Percentiles rank a stretch among this genome's conserved stretches.
Evolutionary conservation across 192 early-diverging fungal species (phyloP).

Genomic region (Podila minutissima): DNA sequence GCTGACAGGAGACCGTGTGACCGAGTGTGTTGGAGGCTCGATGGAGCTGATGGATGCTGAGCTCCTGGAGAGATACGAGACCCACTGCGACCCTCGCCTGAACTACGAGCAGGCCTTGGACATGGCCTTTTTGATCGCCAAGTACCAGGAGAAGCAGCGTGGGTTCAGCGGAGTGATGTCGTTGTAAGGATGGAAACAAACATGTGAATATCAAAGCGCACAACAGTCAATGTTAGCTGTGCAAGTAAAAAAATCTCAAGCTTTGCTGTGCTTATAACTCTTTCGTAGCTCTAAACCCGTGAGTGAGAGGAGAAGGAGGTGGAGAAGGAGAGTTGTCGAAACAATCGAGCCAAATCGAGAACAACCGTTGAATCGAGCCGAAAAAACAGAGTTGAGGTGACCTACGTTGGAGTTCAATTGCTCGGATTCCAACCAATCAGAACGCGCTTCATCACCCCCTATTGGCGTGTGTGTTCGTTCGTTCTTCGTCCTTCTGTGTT

Average conservation of each 20-base stretch:
- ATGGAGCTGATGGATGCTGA: conserved; percentile 87
- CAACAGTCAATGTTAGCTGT: not conserved
- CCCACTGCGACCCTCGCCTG: conserved; percentile 92
- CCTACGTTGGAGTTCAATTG: too few species aligned
- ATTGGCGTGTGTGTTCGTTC: not conserved
- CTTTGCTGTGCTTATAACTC: too few species aligned
- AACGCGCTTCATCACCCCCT: conserved; percentile 43
- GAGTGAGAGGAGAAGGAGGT: too few species aligned
- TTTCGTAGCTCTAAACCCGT: too few species aligned
- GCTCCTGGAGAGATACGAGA: conserved; percentile 91
- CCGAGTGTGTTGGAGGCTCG: conserved; percentile 94
- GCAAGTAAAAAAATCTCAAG: too few species aligned
- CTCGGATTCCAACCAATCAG: conserved; percentile 25
- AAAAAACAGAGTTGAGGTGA: too few species aligned
- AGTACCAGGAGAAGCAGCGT: conserved; percentile 76
- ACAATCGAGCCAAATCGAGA: too few species aligned
- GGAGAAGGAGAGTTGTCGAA: too few species aligned
- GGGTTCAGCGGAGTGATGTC: conserved; percentile 27
- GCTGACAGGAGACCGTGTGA: conserved; percentile 93
- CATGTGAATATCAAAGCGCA: not conserved
- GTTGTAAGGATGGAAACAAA: not conserved
- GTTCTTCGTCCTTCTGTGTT: not conserved
- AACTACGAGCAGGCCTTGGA: conserved; percentile 98
- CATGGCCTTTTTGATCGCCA: conserved; percentile 94
- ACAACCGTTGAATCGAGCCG: too few species aligned